Conservation (phyloP, 768 basidiomycete genomes). For the Nidularia sp. region DNA sequence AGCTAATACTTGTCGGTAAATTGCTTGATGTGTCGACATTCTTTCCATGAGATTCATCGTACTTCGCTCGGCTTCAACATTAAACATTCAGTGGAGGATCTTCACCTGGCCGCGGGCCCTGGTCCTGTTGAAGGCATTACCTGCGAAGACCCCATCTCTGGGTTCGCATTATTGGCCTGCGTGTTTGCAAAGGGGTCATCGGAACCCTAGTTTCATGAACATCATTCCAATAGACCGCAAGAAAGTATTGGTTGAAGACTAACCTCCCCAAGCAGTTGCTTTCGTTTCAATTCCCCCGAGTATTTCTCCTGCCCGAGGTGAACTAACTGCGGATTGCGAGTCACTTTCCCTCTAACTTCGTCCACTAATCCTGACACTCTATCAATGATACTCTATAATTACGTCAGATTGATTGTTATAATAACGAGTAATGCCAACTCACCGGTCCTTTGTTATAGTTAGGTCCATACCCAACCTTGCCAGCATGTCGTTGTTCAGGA, state of each 20-base stretch:
- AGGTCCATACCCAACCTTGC: conserved; percentile 33
- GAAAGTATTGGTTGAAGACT: not conserved
- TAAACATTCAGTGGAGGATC: too few species aligned
- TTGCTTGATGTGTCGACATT: too few species aligned
- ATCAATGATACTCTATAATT: conserved; percentile 21
- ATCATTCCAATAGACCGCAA: not conserved
- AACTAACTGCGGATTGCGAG: conserved; percentile 12
- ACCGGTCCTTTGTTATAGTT: conserved; percentile 24
- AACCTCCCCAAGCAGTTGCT: conserved; percentile 20
- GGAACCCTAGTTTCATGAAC: not conserved
- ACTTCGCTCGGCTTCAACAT: too few species aligned
- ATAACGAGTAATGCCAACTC: conserved; percentile 3
- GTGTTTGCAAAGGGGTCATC: not conserved
- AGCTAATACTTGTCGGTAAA: too few species aligned
- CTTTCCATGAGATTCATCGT: too few species aligned
- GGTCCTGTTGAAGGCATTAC: too few species aligned
- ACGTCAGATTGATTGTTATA: not conserved
- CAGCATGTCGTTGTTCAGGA: conserved; percentile 33
- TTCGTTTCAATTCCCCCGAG: conserved; percentile 26
- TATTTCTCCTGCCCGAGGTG: conserved; percentile 23
- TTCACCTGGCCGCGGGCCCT: too few species aligned
- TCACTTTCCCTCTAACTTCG: conserved; percentile 27
- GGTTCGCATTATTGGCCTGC: not conserved
- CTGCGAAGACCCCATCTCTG: too few species aligned
- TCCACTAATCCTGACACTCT: conserved; percentile 28